A percentile compares a stretch with the other conserved stretches of the same genome.
phyloP scores from a whole-genome alignment of 73 alveolate genomes.

The Halteria grandinella region DNA sequence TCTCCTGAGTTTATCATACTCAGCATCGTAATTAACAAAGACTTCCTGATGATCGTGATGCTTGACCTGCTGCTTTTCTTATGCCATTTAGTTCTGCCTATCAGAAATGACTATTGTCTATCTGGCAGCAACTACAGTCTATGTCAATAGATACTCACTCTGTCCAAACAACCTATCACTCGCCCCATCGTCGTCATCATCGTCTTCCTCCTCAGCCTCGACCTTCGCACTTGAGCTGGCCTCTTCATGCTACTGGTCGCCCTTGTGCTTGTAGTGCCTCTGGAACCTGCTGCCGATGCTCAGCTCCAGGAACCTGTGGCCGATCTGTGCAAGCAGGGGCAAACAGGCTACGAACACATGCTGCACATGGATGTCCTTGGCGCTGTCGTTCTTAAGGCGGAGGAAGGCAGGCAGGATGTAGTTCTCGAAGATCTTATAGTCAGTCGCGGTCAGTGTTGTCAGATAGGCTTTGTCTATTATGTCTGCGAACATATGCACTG shows the following conservation, averaged over 20 bases:
- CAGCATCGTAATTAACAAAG: constrained; percentile 56
- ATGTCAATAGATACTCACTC: constrained; percentile 7
- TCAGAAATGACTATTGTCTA: constrained; percentile 33
- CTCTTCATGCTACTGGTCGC: neutral
- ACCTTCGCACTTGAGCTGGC: neutral
- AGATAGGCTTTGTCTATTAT: constrained; percentile 15
- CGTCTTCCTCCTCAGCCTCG: too few species aligned
- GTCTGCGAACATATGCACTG: constrained; percentile 50
- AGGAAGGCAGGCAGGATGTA: constrained; percentile 60
- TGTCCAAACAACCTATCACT: constrained; percentile 9
- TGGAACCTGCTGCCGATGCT: constrained; percentile 39
- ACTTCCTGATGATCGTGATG: constrained; percentile 34
- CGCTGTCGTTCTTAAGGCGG: constrained; percentile 3
- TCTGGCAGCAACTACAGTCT: too few species aligned
- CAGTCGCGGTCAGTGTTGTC: constrained; percentile 29
- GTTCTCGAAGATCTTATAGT: constrained; percentile 45
- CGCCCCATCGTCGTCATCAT: too few species aligned
- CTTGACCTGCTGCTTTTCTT: neutral
- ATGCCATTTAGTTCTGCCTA: neutral
- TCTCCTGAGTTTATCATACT: constrained; percentile 42
- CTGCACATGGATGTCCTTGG: constrained; percentile 26
- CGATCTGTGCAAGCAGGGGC: constrained; percentile 48
- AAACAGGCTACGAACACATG: constrained; percentile 15
- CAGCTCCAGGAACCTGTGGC: constrained; percentile 55
- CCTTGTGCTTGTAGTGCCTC: neutral